Conservation (phyloP, 176 grass and related monocot species). For the Phoenix roebelenii region DNA sequence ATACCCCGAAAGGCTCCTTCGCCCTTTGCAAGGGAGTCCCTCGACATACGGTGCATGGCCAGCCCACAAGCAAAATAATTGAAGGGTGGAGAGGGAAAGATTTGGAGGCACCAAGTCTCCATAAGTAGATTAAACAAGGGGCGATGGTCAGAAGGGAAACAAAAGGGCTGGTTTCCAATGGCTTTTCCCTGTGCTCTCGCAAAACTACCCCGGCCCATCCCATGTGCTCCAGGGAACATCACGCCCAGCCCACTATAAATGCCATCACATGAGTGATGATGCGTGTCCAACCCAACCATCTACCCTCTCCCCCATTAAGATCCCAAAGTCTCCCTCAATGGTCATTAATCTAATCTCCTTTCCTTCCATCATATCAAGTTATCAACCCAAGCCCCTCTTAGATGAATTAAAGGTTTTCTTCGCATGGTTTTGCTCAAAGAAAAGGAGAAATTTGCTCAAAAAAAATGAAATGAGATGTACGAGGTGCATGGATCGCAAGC, state of each 20-base stretch:
- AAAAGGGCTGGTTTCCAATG: too few species aligned
- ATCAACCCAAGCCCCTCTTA: too few species aligned
- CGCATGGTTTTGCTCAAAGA: too few species aligned
- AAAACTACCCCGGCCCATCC: not conserved
- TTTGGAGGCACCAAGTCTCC: conserved; percentile 3
- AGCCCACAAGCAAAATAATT: conserved; percentile 18
- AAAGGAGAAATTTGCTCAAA: too few species aligned
- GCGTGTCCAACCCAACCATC: not conserved
- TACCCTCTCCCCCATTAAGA: not conserved
- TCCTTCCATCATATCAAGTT: too few species aligned
- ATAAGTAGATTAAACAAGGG: not conserved
- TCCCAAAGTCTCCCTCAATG: not conserved
- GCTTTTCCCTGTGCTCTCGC: too few species aligned
- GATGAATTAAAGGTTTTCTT: too few species aligned
- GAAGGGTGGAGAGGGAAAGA: not conserved
- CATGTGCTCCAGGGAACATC: conserved; percentile 7
- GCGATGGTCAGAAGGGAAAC: not conserved
- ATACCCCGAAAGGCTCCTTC: not conserved
- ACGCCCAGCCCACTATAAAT: conserved; percentile 6
- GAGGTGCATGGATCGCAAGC: too few species aligned
- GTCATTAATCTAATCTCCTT: too few species aligned
- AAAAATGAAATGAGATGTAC: too few species aligned
- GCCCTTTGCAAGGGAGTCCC: conserved; percentile 1
- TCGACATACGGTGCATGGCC: conserved; percentile 7
- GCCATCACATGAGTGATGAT: conserved; percentile 1